A percentile compares a stretch with the other conserved stretches of the same genome.
Evolutionary conservation across 257 asterid species (phyloP).

Genomic region (Cordia subcordata): DNA sequence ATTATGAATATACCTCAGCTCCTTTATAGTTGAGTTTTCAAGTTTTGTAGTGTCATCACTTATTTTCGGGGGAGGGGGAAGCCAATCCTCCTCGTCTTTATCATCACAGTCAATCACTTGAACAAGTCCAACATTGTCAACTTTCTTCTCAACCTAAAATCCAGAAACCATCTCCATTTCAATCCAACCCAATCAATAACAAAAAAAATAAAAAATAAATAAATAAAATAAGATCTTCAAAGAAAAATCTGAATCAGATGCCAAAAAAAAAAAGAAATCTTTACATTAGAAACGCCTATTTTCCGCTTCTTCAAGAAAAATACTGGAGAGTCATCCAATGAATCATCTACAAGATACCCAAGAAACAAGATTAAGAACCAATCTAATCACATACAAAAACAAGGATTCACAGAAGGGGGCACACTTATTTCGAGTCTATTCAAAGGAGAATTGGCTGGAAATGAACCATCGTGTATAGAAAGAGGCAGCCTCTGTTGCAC

Average conservation of each 20-base stretch:
- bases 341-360: constrained; percentile 50
- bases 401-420: too few relatives aligned
- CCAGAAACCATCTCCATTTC: constrained; percentile 3
- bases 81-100: constrained; percentile 80
- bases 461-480: too few relatives aligned
- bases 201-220: constrained; percentile 6
- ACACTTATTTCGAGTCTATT: too few relatives aligned
- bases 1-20: constrained; percentile 73
- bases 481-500: too few relatives aligned
- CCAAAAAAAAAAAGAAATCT: neutral
- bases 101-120: constrained; percentile 40
- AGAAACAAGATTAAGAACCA: constrained; percentile 5
- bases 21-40: constrained; percentile 74
- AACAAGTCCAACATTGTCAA: constrained; percentile 27
- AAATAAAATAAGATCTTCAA: neutral
- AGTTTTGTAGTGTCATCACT: constrained; percentile 15
- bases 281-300: constrained; percentile 38
- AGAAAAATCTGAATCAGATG: constrained; percentile 4
- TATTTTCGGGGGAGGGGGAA: constrained; percentile 69
- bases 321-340: constrained; percentile 45
- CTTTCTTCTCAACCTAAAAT: constrained; percentile 41
- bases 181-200: constrained; percentile 5
- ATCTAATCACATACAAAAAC: too few relatives aligned
- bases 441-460: too few relatives aligned
- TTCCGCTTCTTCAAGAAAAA: constrained; percentile 45